Evolutionary conservation across 768 basidiomycete genomes (phyloP), one percentile per base, ranked within the genome.

Genomic region (Mycena galopus): DNA sequence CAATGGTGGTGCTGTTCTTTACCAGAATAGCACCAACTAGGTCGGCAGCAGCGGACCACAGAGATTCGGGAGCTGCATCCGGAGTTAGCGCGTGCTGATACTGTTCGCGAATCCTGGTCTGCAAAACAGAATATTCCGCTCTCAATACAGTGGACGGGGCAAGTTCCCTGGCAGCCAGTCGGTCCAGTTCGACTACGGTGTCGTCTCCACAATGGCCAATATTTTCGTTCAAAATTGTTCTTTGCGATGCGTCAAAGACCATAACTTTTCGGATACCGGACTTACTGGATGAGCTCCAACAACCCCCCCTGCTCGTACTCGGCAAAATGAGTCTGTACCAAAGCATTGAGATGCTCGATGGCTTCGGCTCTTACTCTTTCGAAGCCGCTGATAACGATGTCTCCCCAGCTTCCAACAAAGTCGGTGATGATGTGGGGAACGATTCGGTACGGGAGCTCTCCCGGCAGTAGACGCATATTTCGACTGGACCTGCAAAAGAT

Each of bases 361-460:
- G 68, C 44, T 11, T 33, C 23, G 8, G 60, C 42, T 69, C 23
- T 63, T 12, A 64, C 68, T 8, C 37, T 37, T 42, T 25, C n/a
- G 61, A 69, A 69, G 2, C 2, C 61, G 4, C 7, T 42, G 55
- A 69, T 32, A 19, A 25, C 61, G 25, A 55, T 25, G n/a, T 56
- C 50, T 55, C 50, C 3, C 68, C 68, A 69, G 44, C 51, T 47
- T 57, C 35, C 11, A 32, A 69, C 68, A 11, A 21, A 17, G 27
- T 64, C 23, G 17, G 61, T 64, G 61, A 69, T 69, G 39, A 69
- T 69, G 35, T 23, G 29, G 53, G 29, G 68, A 57, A 25, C 23
- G 32, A 69, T 69, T 35, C 61, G 25, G 61, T 58, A 69, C 9
- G 68, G 68, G 42, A 69, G 68, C n/a, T 69, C 68, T 27, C 61